Conservation (phyloP, 768 basidiomycete species). For the Auriscalpium vulgare region DNA sequence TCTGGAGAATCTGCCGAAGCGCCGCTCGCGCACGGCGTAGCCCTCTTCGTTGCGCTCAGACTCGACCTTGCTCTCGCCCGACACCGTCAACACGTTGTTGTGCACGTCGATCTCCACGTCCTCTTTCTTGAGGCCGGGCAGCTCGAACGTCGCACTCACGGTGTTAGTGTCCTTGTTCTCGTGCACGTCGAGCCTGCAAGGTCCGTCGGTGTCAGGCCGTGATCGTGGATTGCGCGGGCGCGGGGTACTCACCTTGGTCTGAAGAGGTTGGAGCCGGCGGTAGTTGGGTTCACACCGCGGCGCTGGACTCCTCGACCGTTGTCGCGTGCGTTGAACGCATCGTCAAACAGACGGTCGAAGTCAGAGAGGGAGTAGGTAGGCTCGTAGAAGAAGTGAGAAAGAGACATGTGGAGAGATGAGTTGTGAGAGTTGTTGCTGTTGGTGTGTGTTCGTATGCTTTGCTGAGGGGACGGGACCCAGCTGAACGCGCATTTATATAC, state of each 20-base stretch:
- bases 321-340: neutral
- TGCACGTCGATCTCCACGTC: conserved; percentile 44
- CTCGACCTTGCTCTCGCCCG: conserved; percentile 35
- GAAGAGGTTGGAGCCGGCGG: neutral
- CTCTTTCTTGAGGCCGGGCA: conserved; percentile 45
- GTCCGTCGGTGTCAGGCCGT: neutral
- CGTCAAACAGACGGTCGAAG: conserved; percentile 5
- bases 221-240: no score
- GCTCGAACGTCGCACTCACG: conserved; percentile 47
- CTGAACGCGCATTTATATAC: no score
- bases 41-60: conserved; percentile 28
- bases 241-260: neutral
- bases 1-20: conserved; percentile 21
- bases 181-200: conserved; percentile 41
- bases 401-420: no score
- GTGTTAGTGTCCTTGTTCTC: conserved; percentile 37
- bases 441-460: no score
- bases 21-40: conserved; percentile 25
- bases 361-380: neutral
- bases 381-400: neutral
- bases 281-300: neutral
- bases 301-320: neutral
- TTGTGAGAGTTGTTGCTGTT: no score
- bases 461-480: no score
- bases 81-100: conserved; percentile 39